Conservation (phyloP, 331 rosid species). For the Arachis monticola region DNA sequence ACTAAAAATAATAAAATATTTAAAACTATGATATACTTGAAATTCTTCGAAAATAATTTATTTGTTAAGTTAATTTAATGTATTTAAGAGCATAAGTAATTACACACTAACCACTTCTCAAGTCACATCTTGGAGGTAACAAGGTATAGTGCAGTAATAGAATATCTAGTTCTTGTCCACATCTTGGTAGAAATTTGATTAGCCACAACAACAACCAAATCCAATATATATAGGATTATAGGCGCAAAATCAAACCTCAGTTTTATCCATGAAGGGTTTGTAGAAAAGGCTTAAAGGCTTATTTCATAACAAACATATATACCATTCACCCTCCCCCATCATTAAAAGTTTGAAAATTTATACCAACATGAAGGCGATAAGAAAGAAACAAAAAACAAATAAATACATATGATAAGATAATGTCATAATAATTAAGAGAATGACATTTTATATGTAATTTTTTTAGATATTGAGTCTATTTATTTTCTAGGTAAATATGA, state of each 20-base stretch:
- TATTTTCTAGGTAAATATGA: too few relatives aligned
- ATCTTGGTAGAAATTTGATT: not conserved
- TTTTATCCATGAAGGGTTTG: not conserved
- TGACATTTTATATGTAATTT: too few relatives aligned
- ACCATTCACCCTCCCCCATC: not conserved
- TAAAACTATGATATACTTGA: too few relatives aligned
- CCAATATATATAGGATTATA: too few relatives aligned
- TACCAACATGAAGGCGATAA: not conserved
- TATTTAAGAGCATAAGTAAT: not conserved
- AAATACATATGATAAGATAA: not conserved
- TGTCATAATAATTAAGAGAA: not conserved
- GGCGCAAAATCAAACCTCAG: not conserved
- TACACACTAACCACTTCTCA: not conserved
- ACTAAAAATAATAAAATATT: too few relatives aligned
- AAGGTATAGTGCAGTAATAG: not conserved
- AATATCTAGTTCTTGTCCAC: too few relatives aligned
- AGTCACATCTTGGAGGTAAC: not conserved
- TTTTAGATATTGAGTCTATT: too few relatives aligned
- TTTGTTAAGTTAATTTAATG: not conserved
- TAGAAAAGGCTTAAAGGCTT: not conserved
- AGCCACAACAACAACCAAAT: not conserved
- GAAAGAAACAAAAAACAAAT: not conserved
- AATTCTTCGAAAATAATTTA: too few relatives aligned
- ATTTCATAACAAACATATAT: conserved; percentile 10
- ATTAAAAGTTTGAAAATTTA: not conserved